Conservation (phyloP, 1,284 basidiomycete genomes). For the Bjerkandera adusta region DNA sequence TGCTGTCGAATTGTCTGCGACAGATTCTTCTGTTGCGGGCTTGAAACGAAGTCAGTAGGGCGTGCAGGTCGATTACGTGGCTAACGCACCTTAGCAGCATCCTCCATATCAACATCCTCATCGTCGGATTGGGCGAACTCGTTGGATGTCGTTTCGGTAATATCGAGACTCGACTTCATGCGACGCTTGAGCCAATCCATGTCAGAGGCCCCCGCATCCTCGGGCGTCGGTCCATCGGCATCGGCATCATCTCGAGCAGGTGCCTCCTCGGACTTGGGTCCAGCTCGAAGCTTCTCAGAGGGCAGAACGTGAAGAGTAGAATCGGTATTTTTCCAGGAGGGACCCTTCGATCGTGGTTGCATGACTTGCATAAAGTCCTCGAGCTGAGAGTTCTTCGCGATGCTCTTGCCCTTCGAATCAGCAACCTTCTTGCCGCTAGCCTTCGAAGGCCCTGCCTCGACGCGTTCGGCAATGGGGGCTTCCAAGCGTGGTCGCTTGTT, state of each 20-base stretch:
- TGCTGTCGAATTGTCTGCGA: conserved; percentile 46
- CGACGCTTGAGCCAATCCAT: conserved; percentile 75
- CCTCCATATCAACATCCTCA: conserved; percentile 49
- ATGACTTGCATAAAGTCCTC: conserved; percentile 65
- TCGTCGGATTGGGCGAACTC: conserved; percentile 60
- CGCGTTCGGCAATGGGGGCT: conserved; percentile 33
- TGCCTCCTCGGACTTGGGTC: conserved; percentile 15
- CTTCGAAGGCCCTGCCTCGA: conserved; percentile 15
- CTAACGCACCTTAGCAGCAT: conserved; percentile 14
- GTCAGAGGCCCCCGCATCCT: no score
- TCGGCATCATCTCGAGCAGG: conserved; percentile 19
- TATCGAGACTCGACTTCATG: conserved; percentile 52
- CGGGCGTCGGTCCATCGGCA: conserved; percentile 24
- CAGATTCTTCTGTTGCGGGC: conserved; percentile 11
- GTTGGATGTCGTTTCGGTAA: conserved; percentile 31
- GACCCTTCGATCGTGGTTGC: conserved; percentile 58
- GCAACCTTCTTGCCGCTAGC: conserved; percentile 18
- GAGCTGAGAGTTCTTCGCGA: conserved; percentile 38
- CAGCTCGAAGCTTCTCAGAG: conserved; percentile 10
- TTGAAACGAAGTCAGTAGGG: conserved; percentile 1
- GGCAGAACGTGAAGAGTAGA: neutral
- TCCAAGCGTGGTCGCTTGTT: conserved; percentile 67
- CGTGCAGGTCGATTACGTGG: neutral
- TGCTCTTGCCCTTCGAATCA: conserved; percentile 9
- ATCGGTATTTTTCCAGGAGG: conserved; percentile 64